These are phyloP conservation scores for Talaromyces islandicus DNA, from an alignment of 2,329 filamentous ascomycete genomes.

Conservation along the genomic window DNA sequence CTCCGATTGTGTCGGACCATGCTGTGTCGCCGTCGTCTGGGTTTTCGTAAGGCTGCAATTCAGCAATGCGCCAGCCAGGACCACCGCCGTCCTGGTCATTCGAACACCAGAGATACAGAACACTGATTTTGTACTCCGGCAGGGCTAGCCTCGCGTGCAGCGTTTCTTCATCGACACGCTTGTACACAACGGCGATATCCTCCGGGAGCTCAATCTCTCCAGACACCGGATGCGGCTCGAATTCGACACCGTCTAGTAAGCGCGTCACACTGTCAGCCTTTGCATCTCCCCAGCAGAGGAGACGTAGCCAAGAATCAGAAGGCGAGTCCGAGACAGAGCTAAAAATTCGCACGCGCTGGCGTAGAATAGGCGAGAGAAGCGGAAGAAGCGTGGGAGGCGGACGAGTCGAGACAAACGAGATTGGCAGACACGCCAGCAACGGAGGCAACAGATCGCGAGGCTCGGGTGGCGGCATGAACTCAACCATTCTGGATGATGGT, in stretches of 20 bases:
- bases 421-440: constrained; percentile 58
- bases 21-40: constrained; percentile 42
- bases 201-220: constrained; percentile 60
- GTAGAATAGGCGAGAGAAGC: constrained; percentile 57
- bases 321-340: constrained; percentile 38
- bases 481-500: constrained; percentile 41
- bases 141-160: constrained; percentile 51
- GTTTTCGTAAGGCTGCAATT: constrained; percentile 49
- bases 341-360: constrained; percentile 56
- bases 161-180: constrained; percentile 57
- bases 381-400: constrained; percentile 57
- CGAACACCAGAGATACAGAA: constrained; percentile 58
- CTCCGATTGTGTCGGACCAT: constrained; percentile 50
- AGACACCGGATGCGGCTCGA: constrained; percentile 60
- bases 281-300: constrained; percentile 54
- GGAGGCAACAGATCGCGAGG: constrained; percentile 54
- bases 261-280: constrained; percentile 49
- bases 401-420: constrained; percentile 53
- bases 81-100: constrained; percentile 46
- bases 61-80: constrained; percentile 54
- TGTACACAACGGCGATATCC: constrained; percentile 50
- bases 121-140: constrained; percentile 49
- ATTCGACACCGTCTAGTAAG: constrained; percentile 47
- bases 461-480: constrained; percentile 50
- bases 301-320: constrained; percentile 51